Base-by-base conservation (phyloP, 2,329 filamentous ascomycete genomes). In the Geosmithia morbida region DNA sequence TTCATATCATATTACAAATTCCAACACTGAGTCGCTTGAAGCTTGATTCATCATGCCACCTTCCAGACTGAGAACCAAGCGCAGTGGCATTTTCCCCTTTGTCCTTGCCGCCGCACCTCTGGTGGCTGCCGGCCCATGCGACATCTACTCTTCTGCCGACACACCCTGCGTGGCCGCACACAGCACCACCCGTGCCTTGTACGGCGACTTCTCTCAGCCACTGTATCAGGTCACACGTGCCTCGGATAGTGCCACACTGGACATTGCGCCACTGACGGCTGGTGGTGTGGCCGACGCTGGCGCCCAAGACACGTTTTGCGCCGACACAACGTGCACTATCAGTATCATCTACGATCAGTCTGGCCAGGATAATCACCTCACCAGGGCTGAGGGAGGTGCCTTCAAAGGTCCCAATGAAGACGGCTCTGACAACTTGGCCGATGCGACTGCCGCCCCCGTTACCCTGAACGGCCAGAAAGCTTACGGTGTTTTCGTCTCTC, bases 331-430 rank as follows among this genome's bases (percentile, higher is more conserved):
- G 13, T 83, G 79, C 54, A 62, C 80, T 20, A 82, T 83, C 56
- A 71, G 70, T 1, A 68, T 75, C 53, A 80, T 81, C 47, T 83
- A 83, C 56, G 80, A 83, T 57, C 80, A 83, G 60, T 80, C 79
- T 13, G 77, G 77, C 47, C 61, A 60, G 1, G 68, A 68, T 1
- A 83, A 83, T 51, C 74, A 83, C 54, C 74, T 83, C 2, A 79
- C 72, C 0, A 77, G 77, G 51, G 80, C 79, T 2, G 57, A 57
- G 13, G 74, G 75, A 0, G 70, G 71, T 0, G 79, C 78, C 1
- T 74, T 66, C 29, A 79, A 75, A 53, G 79, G 79, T 10, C 78
- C 78, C 0, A 74, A 75, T 20, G 42, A 65, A 30, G 67, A 71
- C 55, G 77, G 77, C 44, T 74, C 71, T 55, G 79, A 83, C 59